A percentile compares a stretch with the other conserved stretches of the same genome.
These are phyloP conservation scores for Gracilaria vermiculophylla DNA, from an alignment of 23 red algal species.

Conservation along the genomic window DNA sequence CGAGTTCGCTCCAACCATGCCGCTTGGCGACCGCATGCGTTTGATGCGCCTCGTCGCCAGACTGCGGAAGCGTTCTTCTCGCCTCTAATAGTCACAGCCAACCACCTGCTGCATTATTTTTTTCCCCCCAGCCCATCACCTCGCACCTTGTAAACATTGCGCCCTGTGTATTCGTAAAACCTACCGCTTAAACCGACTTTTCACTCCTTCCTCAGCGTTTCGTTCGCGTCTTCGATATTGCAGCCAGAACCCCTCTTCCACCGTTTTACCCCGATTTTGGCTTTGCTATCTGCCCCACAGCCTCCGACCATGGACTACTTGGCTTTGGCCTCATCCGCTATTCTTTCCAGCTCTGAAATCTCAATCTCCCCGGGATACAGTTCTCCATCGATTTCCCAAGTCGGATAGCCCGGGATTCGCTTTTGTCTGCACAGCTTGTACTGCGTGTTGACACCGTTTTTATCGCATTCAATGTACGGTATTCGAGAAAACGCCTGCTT, in stretches of 20 bases:
- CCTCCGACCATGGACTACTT: too few relatives aligned
- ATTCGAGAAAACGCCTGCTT: slow-evolving; percentile 81
- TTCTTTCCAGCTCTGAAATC: slow-evolving; percentile 74
- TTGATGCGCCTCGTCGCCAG: slow-evolving; percentile 26
- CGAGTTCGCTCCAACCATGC: slow-evolving; percentile 44
- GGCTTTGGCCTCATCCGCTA: slow-evolving; percentile 44
- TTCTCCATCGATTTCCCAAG: slow-evolving; percentile 95
- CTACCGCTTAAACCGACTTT: too few relatives aligned
- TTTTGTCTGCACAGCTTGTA: slow-evolving; percentile 85
- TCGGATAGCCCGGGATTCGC: slow-evolving; percentile 94
- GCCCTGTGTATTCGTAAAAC: neutral
- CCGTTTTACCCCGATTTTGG: too few relatives aligned
- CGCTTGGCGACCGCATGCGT: slow-evolving; percentile 45
- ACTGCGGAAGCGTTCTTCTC: neutral
- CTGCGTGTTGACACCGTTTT: slow-evolving; percentile 77
- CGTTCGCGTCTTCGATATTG: too few relatives aligned
- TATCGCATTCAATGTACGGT: slow-evolving; percentile 91
- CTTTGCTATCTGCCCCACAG: too few relatives aligned
- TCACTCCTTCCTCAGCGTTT: too few relatives aligned
- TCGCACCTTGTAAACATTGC: neutral
- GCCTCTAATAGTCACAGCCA: neutral
- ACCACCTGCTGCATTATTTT: neutral
- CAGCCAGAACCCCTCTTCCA: too few relatives aligned
- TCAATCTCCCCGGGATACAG: slow-evolving; percentile 88
- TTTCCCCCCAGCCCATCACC: neutral